Conservation (phyloP, 768 basidiomycete species). For the Naganishia antarctica region DNA sequence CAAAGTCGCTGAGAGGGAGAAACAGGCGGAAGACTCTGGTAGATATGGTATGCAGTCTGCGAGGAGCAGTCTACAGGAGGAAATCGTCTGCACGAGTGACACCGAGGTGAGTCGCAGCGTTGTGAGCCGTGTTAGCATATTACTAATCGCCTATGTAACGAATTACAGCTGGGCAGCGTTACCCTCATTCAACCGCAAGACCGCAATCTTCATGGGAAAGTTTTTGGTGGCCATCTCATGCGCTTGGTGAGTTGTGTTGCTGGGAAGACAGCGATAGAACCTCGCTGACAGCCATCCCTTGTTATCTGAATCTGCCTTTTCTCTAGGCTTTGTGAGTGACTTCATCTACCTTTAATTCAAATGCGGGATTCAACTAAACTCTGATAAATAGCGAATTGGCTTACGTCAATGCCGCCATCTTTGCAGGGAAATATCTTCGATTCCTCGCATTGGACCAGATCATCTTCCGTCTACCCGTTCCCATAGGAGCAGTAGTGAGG, state of each 20-base stretch:
- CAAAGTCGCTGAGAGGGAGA: slow-evolving; percentile 52
- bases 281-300: not conserved
- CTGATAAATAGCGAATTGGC: slow-evolving; percentile 56
- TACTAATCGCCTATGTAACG: too few relatives aligned
- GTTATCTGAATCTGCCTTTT: too few relatives aligned
- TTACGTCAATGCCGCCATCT: slow-evolving; percentile 65
- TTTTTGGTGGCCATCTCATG: slow-evolving; percentile 70
- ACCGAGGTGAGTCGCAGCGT: slow-evolving; percentile 59
- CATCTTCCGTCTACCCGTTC: slow-evolving; percentile 71
- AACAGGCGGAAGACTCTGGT: slow-evolving; percentile 41
- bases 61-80: slow-evolving; percentile 35
- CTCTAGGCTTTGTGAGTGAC: slow-evolving; percentile 3
- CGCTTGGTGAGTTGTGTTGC: slow-evolving; percentile 52
- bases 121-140: too few relatives aligned
- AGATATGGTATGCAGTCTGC: slow-evolving; percentile 34
- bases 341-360: not conserved
- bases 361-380: not conserved
- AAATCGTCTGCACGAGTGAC: slow-evolving; percentile 70
- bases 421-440: slow-evolving; percentile 60
- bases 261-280: not conserved
- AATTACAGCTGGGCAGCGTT: slow-evolving; percentile 34
- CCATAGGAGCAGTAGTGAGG: slow-evolving; percentile 74
- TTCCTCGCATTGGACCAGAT: slow-evolving; percentile 77
- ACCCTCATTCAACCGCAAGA: slow-evolving; percentile 81
- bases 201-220: slow-evolving; percentile 74